Percentiles rank a stretch among this genome's conserved stretches.
phyloP scores from a whole-genome alignment of 2,329 filamentous ascomycete genomes.

The Colletotrichum lindemuthianum region DNA sequence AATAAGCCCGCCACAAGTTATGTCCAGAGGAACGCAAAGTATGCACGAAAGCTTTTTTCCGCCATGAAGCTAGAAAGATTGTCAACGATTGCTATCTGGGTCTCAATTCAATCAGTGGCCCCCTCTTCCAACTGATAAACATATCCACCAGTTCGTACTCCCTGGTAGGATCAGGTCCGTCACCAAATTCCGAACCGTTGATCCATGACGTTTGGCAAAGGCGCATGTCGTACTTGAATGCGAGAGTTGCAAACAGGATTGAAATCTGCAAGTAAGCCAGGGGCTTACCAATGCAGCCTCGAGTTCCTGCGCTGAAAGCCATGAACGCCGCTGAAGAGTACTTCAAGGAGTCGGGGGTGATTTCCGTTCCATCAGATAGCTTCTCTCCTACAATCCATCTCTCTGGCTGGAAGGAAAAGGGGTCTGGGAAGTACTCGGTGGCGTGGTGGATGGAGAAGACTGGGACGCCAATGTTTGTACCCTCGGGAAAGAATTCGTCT shows the following conservation, averaged over 20 bases:
- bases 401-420: constrained; percentile 17
- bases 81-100: background rate
- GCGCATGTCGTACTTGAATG: constrained; percentile 23
- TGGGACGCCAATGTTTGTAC: constrained; percentile 17
- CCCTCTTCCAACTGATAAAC: constrained; percentile 28
- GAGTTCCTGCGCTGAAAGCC: constrained; percentile 25
- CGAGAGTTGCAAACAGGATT: constrained; percentile 10
- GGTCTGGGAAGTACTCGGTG: constrained; percentile 10
- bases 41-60: too few species aligned
- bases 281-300: constrained; percentile 21
- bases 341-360: constrained; percentile 14
- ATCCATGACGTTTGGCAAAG: constrained; percentile 6
- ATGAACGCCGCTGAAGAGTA: constrained; percentile 8
- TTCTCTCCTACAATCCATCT: constrained; percentile 20
- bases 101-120: constrained; percentile 8
- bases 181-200: background rate
- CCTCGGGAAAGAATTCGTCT: constrained; percentile 2
- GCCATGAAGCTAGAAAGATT: too few species aligned
- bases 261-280: constrained; percentile 20
- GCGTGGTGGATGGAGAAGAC: constrained; percentile 25
- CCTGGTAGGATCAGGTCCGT: constrained; percentile 9
- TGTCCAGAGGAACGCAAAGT: too few species aligned
- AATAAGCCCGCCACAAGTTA: background rate
- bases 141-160: constrained; percentile 23
- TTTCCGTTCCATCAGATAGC: constrained; percentile 3